Conservation (phyloP, 1,284 basidiomycete genomes). For the Papiliotrema fonsecae region DNA sequence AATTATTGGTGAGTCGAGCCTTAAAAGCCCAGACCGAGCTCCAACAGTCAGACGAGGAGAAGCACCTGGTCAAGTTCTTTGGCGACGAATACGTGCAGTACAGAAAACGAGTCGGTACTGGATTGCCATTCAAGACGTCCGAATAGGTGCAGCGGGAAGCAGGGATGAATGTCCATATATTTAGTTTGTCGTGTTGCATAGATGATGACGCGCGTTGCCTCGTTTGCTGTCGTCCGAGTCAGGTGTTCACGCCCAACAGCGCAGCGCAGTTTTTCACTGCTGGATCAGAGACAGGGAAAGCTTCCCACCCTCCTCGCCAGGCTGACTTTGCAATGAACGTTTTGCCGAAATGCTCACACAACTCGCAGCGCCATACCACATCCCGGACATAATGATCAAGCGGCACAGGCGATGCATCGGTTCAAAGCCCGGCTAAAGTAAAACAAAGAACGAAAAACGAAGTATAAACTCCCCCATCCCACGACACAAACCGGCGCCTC, state of each 20-base stretch:
- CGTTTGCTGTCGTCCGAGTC: neutral
- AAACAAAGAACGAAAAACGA: neutral
- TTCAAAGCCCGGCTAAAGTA: neutral
- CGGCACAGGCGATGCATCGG: neutral
- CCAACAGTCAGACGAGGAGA: constrained; percentile 63
- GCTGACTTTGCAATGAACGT: no score
- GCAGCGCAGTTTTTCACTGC: neutral
- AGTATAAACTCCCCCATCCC: no score
- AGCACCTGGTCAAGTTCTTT: constrained; percentile 69
- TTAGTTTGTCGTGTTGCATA: neutral
- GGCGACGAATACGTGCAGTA: constrained; percentile 72
- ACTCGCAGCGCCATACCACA: neutral
- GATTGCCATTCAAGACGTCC: constrained; percentile 54
- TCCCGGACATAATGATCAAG: neutral
- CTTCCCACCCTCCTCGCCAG: no score
- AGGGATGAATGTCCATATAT: neutral
- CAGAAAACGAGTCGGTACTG: constrained; percentile 61
- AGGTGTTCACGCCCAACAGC: neutral
- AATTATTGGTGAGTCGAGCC: constrained; percentile 60
- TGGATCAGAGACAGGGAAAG: neutral
- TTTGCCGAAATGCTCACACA: neutral
- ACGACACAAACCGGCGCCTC: neutral
- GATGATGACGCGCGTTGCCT: neutral
- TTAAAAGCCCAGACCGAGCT: neutral
- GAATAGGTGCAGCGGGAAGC: neutral